Evolutionary conservation across 805 yeast species (phyloP).

Genomic region (Debaryomyces hansenii): DNA sequence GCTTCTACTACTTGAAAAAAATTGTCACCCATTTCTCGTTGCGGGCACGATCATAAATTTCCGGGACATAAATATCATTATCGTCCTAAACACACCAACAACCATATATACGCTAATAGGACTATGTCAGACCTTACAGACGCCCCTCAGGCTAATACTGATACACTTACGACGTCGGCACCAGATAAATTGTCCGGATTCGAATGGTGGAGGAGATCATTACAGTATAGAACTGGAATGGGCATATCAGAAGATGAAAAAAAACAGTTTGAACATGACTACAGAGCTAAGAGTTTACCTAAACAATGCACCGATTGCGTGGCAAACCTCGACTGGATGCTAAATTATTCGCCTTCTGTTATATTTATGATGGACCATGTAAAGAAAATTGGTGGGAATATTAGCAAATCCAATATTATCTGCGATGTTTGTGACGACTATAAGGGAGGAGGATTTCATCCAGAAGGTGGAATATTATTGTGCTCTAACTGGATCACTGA

Average conservation of each 20-base stretch:
- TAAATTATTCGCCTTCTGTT: slow-evolving; percentile 80
- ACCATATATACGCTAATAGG: no score
- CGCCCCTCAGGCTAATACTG: neutral
- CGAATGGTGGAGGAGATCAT: slow-evolving; percentile 79
- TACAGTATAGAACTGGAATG: slow-evolving; percentile 69
- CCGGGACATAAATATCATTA: neutral
- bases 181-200: slow-evolving; percentile 49
- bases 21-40: neutral
- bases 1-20: neutral
- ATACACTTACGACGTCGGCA: slow-evolving; percentile 18
- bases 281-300: slow-evolving; percentile 39
- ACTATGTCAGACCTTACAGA: neutral
- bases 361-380: slow-evolving; percentile 85
- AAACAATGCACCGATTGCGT: slow-evolving; percentile 68
- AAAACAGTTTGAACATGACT: slow-evolving; percentile 58
- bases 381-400: slow-evolving; percentile 55
- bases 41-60: neutral
- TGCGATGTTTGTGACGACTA: slow-evolving; percentile 86
- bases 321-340: slow-evolving; percentile 76
- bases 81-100: no score
- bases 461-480: slow-evolving; percentile 79
- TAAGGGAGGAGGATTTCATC: slow-evolving; percentile 89
- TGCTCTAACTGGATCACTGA: slow-evolving; percentile 80
- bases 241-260: slow-evolving; percentile 57
- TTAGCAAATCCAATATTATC: slow-evolving; percentile 52